phyloP scores from a whole-genome alignment of 352 stramenopile genomes.

The Phytophthora fragariaefolia region DNA sequence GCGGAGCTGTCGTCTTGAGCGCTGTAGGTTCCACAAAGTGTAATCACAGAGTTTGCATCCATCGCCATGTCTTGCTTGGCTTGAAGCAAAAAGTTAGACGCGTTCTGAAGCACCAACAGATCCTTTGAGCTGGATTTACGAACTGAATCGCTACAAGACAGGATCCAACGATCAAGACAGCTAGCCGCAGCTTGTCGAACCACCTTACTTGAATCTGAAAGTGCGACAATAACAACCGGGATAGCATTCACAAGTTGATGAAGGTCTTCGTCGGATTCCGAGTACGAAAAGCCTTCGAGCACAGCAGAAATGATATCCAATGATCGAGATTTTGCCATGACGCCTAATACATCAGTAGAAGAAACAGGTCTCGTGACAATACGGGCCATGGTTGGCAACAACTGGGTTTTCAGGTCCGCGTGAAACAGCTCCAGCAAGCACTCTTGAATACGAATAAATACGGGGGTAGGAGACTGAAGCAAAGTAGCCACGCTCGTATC shows the following conservation, averaged over 20 bases:
- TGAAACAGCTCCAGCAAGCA: constrained; percentile 64
- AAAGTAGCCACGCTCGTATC: constrained; percentile 69
- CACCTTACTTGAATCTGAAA: constrained; percentile 49
- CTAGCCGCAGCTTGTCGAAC: constrained; percentile 69
- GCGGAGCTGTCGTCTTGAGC: constrained; percentile 33
- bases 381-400: constrained; percentile 72
- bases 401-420: constrained; percentile 48
- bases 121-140: constrained; percentile 27
- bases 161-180: constrained; percentile 66
- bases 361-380: constrained; percentile 40
- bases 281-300: constrained; percentile 56
- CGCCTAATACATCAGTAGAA: constrained; percentile 45
- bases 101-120: constrained; percentile 42
- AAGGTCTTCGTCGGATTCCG: constrained; percentile 47
- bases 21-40: constrained; percentile 59
- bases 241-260: constrained; percentile 56
- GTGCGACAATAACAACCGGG: constrained; percentile 71
- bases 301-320: constrained; percentile 75
- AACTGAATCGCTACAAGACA: constrained; percentile 35
- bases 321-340: constrained; percentile 65
- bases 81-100: constrained; percentile 54
- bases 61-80: constrained; percentile 82
- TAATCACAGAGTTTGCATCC: constrained; percentile 63
- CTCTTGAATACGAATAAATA: constrained; percentile 76
- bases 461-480: constrained; percentile 58